Conservation (phyloP, 228 moss, liverwort and hornwort genomes). For the Sphagnum fallax region DNA sequence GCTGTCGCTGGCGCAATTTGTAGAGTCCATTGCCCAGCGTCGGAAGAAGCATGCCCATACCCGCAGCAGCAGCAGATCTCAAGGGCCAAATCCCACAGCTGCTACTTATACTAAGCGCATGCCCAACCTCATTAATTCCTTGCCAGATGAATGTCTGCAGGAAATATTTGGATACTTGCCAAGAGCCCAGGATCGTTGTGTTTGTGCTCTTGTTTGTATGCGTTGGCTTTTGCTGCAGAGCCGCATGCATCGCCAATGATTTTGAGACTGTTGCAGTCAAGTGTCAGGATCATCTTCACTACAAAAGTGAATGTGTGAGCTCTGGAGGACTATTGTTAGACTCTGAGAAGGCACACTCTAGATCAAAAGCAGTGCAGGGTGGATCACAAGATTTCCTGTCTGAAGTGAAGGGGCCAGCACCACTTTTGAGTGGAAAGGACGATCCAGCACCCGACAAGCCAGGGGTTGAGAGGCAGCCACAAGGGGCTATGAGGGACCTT, state of each 20-base stretch:
- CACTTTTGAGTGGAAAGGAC: constrained; percentile 6
- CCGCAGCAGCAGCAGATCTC: constrained; percentile 2
- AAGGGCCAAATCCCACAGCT: constrained; percentile 1
- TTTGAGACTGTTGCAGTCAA: constrained; percentile 11
- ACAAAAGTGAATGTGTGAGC: too few relatives aligned
- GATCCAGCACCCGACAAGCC: constrained; percentile 16
- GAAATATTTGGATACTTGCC: constrained; percentile 64
- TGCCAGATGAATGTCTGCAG: constrained; percentile 71
- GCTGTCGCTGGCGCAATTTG: constrained; percentile 16
- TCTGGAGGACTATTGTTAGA: too few relatives aligned
- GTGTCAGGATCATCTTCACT: too few relatives aligned
- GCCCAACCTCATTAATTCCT: constrained; percentile 32
- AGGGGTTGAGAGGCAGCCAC: constrained; percentile 49
- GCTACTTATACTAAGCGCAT: constrained; percentile 8
- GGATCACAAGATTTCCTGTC: constrained; percentile 16
- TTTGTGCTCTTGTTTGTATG: constrained; percentile 59
- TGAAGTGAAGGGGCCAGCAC: constrained; percentile 9
- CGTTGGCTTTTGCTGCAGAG: constrained; percentile 67
- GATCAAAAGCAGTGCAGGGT: constrained; percentile 6
- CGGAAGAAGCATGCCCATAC: constrained; percentile 14
- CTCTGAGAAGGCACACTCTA: too few relatives aligned
- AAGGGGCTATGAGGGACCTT: constrained; percentile 58
- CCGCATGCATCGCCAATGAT: constrained; percentile 34
- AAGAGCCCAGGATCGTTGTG: constrained; percentile 55
- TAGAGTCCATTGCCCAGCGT: constrained; percentile 31